Evolutionary conservation across 139 green algal species (phyloP), one percentile per base, ranked within the genome.

Genomic region (Chlorella sp.): DNA sequence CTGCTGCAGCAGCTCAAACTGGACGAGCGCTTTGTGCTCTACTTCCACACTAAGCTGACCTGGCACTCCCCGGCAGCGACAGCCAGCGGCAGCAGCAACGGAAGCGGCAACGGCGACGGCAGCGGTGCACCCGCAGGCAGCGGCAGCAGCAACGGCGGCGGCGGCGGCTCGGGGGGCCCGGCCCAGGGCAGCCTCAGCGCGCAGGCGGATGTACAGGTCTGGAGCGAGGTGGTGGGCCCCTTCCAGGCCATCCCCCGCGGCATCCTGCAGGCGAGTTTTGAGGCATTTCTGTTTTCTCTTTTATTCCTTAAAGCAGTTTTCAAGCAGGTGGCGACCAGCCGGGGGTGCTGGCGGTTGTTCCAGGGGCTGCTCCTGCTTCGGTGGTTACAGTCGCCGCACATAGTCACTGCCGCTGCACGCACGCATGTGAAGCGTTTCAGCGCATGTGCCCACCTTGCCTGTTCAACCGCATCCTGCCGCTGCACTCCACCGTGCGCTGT

Each of bases 201-300:
- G 0, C 2, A 80, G 22, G 44, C 54, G 38, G 54, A 65, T 14
- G 81, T 93, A 30, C 46, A 87, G 9, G 86, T 93, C 30, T 92
- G 88, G 88, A 89, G 44, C 34, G 89, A 93, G 54, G 81, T 95
- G 22, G 83, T 94, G 0, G 87, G 84, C 3, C 92, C 92, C 4
- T 96, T 96, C 85, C 85, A 93, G 58, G 83, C 94, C 64, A 92
- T 97, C 87, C 93, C 94, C 0, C 84, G 90, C 20, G 77, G 89
- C 32, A 64, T 93, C 44, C 78, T 97, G 74, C 80, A 82, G 76
- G 76, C 54, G 51, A 68, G 6, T n/a, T 24, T 65, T 65, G 56
- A 4, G 9, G 56, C 9, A 30, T 14, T 65, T 24, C 8, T 5
- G 7, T 4, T 9, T 65, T n/a, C 56, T n/a, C 8, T 6, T 65